Evolutionary conservation across 352 stramenopile genomes (phyloP), one percentile per base, ranked within the genome.

Genomic region (Phytophthora rubi): DNA sequence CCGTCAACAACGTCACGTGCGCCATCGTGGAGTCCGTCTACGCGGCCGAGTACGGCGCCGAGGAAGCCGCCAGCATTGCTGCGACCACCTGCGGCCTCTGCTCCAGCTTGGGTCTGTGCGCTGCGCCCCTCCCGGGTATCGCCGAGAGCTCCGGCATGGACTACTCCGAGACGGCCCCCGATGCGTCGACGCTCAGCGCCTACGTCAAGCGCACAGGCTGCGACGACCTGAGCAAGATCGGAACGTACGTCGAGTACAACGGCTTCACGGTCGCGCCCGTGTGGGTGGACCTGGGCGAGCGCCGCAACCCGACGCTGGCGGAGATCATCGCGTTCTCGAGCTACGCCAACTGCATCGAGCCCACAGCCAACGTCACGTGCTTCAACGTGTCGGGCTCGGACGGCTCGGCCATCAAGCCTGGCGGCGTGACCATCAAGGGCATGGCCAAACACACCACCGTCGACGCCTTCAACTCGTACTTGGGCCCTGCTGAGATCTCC

Each of bases 191-290:
- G 4, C 75, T 94, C 15, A 67, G 48, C 9, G 68, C 54, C 15
- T 92, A 86, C 71, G 67, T 82, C 23, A 83, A 92, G 37, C 79
- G 76, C 60, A 92, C 86, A 47, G 86, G 86, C 66, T 93, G 86
- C 44, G 82, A 92, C 62, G 84, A 93, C 58, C 56, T 67, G 23
- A 73, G 49, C 21, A 76, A 80, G 32, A 89, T 91, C 53, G 80
- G 80, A 57, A 76, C 84, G 68, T 94, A 89, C 70, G 73, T 85
- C n/a, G 35, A 82, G 76, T 94, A 88, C 76, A 54, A 92, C 55
- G 83, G 83, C 61, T 75, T 79, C 59, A 80, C 45, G 7, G 65
- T 68, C 12, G 68, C 77, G 30, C 73, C 85, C 2, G 70, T 83
- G 60, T 92, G 81, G 82, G 80, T 73, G 51, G 79, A 75, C 65